These are phyloP conservation scores for Aspergillus texensis DNA, from an alignment of 2,329 filamentous ascomycete genomes.

Conservation along the genomic window DNA sequence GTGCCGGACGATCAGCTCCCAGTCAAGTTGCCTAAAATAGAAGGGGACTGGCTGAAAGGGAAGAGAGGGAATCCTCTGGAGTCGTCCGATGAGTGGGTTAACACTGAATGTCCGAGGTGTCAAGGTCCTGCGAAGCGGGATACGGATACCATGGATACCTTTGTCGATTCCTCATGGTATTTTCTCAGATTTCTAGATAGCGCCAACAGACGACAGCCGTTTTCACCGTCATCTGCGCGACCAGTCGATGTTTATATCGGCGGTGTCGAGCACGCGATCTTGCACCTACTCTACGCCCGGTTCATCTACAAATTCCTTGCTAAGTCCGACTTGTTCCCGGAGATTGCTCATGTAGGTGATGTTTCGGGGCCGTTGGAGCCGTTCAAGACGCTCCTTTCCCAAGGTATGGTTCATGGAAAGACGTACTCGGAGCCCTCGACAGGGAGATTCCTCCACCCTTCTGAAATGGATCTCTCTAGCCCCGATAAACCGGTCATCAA, in stretches of 20 bases:
- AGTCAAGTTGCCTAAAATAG: conserved; percentile 71
- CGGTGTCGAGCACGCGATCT: conserved; percentile 86
- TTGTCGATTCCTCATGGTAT: conserved; percentile 95
- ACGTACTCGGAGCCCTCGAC: conserved; percentile 76
- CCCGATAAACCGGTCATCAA: conserved; percentile 62
- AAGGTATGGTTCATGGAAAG: conserved; percentile 91
- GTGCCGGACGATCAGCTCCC: conserved; percentile 77
- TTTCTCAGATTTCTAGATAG: conserved; percentile 79
- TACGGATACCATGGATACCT: conserved; percentile 95
- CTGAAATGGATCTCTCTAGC: conserved; percentile 69
- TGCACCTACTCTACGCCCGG: conserved; percentile 84
- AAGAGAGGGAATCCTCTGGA: conserved; percentile 78
- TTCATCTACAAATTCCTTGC: conserved; percentile 89
- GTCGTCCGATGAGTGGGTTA: conserved; percentile 70
- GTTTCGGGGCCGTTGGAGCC: conserved; percentile 63
- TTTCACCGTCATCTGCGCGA: conserved; percentile 61
- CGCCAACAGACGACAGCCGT: conserved; percentile 62
- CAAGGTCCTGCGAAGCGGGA: conserved; percentile 72
- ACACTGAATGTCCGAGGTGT: conserved; percentile 74
- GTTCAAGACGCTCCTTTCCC: conserved; percentile 79
- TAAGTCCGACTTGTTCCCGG: conserved; percentile 46
- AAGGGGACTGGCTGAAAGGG: conserved; percentile 68
- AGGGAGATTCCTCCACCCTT: conserved; percentile 74
- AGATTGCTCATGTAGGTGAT: conserved; percentile 38
- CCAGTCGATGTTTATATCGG: conserved; percentile 89